A percentile compares a stretch with the other conserved stretches of the same genome.
phyloP scores from a whole-genome alignment of 2,329 filamentous ascomycete species.

The Hymenoscyphus occultus region DNA sequence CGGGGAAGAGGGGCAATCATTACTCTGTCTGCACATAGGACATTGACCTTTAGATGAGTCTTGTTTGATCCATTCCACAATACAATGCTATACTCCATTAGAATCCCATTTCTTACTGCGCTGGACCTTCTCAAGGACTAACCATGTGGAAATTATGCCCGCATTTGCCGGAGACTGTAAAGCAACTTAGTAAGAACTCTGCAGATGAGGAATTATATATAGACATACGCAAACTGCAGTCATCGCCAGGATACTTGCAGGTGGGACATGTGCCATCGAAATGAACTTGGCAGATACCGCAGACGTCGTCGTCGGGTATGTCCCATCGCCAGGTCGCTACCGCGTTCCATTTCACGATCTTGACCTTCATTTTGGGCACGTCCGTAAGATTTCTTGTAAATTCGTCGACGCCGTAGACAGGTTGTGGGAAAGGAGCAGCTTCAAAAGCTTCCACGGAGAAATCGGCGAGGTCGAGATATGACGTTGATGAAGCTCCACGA shows the following conservation, averaged over 20 bases:
- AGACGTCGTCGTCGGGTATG: slow-evolving; percentile 94
- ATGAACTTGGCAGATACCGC: slow-evolving; percentile 95
- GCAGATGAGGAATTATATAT: not conserved
- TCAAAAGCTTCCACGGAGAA: not conserved
- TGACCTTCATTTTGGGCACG: slow-evolving; percentile 75
- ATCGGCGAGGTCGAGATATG: not conserved
- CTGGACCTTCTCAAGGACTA: slow-evolving; percentile 27
- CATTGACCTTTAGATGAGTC: slow-evolving; percentile 91
- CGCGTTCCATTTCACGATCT: slow-evolving; percentile 86
- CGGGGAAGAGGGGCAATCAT: slow-evolving; percentile 28
- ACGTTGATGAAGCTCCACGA: slow-evolving; percentile 4
- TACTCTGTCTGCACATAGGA: slow-evolving; percentile 96
- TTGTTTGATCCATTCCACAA: slow-evolving; percentile 93
- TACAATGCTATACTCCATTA: slow-evolving; percentile 69
- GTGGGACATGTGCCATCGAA: slow-evolving; percentile 98
- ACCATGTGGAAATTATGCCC: slow-evolving; percentile 99
- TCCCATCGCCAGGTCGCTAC: slow-evolving; percentile 98
- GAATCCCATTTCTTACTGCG: not conserved
- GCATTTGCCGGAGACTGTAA: slow-evolving; percentile 86
- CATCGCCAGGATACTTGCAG: slow-evolving; percentile 96
- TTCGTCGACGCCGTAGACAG: not conserved
- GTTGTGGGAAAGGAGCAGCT: not conserved
- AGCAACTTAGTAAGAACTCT: not conserved
- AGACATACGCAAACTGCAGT: slow-evolving; percentile 80
- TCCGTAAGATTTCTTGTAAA: not conserved